Percentiles rank a stretch among this genome's conserved stretches.
Evolutionary conservation across 768 basidiomycete genomes (phyloP).

Genomic region (Psilocybe subaeruginosa): DNA sequence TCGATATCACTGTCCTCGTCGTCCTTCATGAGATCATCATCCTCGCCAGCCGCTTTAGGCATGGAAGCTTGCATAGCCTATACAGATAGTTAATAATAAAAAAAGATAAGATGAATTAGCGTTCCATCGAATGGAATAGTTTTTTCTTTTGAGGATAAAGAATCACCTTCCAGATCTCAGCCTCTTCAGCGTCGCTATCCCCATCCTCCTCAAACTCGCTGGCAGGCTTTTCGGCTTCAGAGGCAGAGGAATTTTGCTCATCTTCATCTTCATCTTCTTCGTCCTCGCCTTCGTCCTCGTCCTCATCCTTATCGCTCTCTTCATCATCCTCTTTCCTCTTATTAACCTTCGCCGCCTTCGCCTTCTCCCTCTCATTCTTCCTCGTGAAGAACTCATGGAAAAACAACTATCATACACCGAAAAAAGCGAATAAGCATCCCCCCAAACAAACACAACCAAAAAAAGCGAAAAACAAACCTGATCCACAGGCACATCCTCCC

Average conservation of each 20-base stretch:
- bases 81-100: too few species aligned
- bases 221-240: constrained; percentile 39
- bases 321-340: constrained; percentile 35
- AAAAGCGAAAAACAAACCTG: constrained; percentile 52
- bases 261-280: constrained; percentile 40
- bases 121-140: neutral
- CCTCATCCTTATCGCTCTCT: constrained; percentile 32
- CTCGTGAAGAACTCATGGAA: constrained; percentile 88
- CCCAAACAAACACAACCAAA: neutral
- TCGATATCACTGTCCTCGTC: constrained; percentile 28
- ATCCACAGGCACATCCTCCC: constrained; percentile 81
- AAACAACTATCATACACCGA: constrained; percentile 59
- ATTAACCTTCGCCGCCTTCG: constrained; percentile 42
- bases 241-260: constrained; percentile 32
- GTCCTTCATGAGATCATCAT: constrained; percentile 43
- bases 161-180: constrained; percentile 86
- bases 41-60: constrained; percentile 60
- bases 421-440: neutral
- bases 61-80: constrained; percentile 92
- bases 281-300: constrained; percentile 41
- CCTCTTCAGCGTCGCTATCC: constrained; percentile 49
- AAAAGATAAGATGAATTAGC: neutral
- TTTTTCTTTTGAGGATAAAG: neutral
- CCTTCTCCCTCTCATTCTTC: constrained; percentile 61
- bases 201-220: constrained; percentile 37